Conservation (phyloP, 305 asterid genomes). For the Salvia sclarea region DNA sequence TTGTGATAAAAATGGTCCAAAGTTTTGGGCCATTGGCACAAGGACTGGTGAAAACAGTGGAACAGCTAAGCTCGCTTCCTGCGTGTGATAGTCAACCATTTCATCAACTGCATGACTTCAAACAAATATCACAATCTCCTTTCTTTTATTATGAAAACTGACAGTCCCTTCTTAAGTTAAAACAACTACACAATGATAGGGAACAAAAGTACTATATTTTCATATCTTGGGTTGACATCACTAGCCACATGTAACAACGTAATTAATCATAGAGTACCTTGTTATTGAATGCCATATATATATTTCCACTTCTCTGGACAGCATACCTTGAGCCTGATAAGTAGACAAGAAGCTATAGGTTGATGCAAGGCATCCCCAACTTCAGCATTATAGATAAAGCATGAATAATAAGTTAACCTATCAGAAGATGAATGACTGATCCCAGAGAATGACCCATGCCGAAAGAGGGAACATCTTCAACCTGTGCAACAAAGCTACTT, state of each 20-base stretch:
- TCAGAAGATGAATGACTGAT: conserved; percentile 89
- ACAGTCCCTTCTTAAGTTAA: neutral
- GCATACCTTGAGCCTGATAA: conserved; percentile 93
- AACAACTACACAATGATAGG: conserved; percentile 2
- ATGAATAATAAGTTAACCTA: conserved; percentile 51
- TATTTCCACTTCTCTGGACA: conserved; percentile 82
- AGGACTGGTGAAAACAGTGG: conserved; percentile 91
- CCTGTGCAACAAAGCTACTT: conserved; percentile 47
- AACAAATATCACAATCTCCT: neutral
- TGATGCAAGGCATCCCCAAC: conserved; percentile 22
- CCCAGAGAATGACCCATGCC: conserved; percentile 97
- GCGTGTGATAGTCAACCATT: conserved; percentile 37
- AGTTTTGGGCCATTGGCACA: conserved; percentile 80
- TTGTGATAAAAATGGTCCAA: conserved; percentile 90
- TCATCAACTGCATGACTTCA: conserved; percentile 3
- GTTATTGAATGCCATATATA: conserved; percentile 85
- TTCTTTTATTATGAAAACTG: neutral
- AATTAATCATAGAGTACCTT: conserved; percentile 52
- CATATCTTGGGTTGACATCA: conserved; percentile 9
- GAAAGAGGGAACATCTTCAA: conserved; percentile 77
- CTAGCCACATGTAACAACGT: neutral
- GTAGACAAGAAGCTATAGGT: conserved; percentile 36
- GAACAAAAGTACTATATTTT: neutral
- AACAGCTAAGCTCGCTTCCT: conserved; percentile 91
- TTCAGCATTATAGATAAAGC: conserved; percentile 4